Conservation (phyloP, 805 yeast genomes). For the Spencermartinsiella europaea region DNA sequence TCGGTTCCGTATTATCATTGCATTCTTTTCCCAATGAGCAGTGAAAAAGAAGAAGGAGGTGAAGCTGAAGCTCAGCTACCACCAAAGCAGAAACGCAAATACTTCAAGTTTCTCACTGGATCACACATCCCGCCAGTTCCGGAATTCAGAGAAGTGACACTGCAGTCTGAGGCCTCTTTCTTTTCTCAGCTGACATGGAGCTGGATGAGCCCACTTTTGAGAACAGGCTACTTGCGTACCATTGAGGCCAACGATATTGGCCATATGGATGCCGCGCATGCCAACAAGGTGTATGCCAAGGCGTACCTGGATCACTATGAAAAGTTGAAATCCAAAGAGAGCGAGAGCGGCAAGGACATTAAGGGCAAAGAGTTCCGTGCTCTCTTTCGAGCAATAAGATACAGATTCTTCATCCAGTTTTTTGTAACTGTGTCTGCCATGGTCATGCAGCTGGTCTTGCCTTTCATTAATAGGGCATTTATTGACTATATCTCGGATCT, state of each 20-base stretch:
- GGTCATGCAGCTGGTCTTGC: conserved; percentile 3
- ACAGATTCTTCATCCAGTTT: conserved; percentile 2
- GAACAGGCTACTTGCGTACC: conserved; percentile 10
- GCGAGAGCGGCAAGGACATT: not conserved
- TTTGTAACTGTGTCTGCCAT: not conserved
- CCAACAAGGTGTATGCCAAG: conserved; percentile 2
- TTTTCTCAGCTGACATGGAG: conserved; percentile 8
- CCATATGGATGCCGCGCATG: not conserved
- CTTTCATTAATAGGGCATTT: conserved; percentile 8
- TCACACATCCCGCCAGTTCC: conserved; percentile 9
- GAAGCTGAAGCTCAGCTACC: no score
- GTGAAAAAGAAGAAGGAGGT: no score
- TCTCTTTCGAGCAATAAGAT: conserved; percentile 3
- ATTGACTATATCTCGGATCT: conserved; percentile 8
- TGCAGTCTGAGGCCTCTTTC: conserved; percentile 6
- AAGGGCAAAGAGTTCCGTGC: conserved; percentile 9
- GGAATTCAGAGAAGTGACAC: not conserved
- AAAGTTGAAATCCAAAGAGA: not conserved
- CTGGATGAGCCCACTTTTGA: conserved; percentile 13
- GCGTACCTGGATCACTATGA: conserved; percentile 2
- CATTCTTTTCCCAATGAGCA: no score
- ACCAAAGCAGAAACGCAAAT: conserved; percentile 2
- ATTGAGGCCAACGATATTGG: conserved; percentile 13
- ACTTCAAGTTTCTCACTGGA: conserved; percentile 6
- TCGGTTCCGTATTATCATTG: no score